Conservation (phyloP, 345 rosid species). For the Citrus inodora region DNA sequence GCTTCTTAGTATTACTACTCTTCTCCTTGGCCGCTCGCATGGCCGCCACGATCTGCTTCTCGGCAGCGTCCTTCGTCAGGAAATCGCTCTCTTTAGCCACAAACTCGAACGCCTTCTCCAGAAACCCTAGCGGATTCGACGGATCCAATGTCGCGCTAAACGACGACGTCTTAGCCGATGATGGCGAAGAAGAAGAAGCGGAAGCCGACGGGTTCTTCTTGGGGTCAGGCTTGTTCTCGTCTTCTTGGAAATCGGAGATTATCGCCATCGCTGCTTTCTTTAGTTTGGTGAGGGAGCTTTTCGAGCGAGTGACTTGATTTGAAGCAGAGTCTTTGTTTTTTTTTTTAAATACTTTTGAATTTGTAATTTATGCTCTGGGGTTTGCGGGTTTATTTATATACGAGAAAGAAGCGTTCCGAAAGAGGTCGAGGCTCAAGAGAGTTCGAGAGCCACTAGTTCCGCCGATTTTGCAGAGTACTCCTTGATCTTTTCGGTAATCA, state of each 20-base stretch:
- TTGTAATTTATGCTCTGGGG: too few relatives aligned
- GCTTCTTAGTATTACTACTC: constrained; percentile 34
- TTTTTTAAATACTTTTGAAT: too few relatives aligned
- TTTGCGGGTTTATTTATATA: background rate
- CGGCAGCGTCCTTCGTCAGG: constrained; percentile 50
- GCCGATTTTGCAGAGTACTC: constrained; percentile 37
- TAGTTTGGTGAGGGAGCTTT: background rate
- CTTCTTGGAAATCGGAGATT: constrained; percentile 74
- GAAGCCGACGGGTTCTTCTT: background rate
- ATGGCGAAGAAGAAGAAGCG: constrained; percentile 16
- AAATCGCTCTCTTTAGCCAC: constrained; percentile 67
- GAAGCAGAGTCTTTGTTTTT: background rate
- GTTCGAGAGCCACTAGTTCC: constrained; percentile 20
- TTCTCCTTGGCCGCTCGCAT: constrained; percentile 53
- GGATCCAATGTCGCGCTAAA: constrained; percentile 65
- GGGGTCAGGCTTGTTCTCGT: constrained; percentile 23
- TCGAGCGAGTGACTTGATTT: background rate
- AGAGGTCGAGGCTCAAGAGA: background rate
- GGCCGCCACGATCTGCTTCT: constrained; percentile 57
- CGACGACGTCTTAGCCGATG: constrained; percentile 18
- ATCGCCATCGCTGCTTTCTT: constrained; percentile 55
- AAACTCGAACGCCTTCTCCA: constrained; percentile 68
- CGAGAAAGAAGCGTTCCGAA: background rate
- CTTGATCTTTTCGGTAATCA: constrained; percentile 39
- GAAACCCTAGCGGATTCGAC: constrained; percentile 58